A percentile compares a stretch with the other conserved stretches of the same genome.
phyloP scores from a whole-genome alignment of 495 filamentous ascomycete genomes.

The Tuber umbilicatum region DNA sequence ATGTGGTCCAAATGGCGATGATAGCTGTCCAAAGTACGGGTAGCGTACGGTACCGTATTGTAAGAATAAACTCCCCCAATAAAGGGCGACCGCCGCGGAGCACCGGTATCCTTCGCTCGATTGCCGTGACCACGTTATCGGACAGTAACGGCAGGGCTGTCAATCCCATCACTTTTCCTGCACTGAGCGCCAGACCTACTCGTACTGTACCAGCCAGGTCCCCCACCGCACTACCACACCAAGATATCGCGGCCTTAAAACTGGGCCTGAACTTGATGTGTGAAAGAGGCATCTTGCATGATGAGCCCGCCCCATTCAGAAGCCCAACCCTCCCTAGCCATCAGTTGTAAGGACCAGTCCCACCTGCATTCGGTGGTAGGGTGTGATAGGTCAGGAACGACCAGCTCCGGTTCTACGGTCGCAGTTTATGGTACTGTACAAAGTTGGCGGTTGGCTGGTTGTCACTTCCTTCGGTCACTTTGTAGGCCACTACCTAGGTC shows the following conservation, averaged over 20 bases:
- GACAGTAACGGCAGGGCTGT: neutral
- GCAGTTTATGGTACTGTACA: neutral
- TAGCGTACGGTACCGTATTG: neutral
- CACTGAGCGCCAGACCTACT: neutral
- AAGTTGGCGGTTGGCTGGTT: neutral
- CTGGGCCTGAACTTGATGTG: neutral
- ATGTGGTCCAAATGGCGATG: neutral
- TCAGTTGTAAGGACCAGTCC: neutral
- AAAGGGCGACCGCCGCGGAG: neutral
- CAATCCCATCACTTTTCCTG: neutral
- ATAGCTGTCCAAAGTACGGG: neutral
- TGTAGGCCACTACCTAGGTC: too few species aligned
- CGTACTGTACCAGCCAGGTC: conserved; percentile 5
- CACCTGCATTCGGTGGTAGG: neutral
- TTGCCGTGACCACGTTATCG: neutral
- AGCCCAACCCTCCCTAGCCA: neutral
- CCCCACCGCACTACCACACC: neutral
- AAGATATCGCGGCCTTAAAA: neutral
- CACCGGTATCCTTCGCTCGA: neutral
- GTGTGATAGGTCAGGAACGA: conserved; percentile 1
- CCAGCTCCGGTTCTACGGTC: neutral
- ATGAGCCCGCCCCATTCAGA: neutral
- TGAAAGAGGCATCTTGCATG: neutral
- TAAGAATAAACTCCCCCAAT: neutral
- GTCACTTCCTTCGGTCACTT: neutral